Evolutionary conservation across 352 stramenopile genomes (phyloP), one percentile per base, ranked within the genome.

Genomic region (Globisporangium orthogonon): DNA sequence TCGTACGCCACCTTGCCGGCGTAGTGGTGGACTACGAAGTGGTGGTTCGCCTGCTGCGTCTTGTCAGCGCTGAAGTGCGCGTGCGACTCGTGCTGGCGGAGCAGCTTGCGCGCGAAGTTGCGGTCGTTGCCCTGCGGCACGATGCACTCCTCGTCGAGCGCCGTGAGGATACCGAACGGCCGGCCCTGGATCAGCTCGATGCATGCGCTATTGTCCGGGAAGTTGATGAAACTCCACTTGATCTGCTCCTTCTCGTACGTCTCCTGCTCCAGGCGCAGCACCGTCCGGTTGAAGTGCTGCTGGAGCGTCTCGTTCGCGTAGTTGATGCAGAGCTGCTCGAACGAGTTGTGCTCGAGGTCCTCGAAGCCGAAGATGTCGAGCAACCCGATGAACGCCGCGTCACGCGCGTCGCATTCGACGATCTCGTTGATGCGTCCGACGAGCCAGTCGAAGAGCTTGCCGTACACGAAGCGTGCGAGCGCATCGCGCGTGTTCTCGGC

Each of bases 241-340:
- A 97, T 95, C 59, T 86, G 60, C 52, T 97, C 89, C 14, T 74
- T 70, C 60, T 96, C 82, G 54, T 97, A 97, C 55, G 77, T 86
- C 55, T 94, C 82, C 59, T 95, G 84, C 57, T 96, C 89, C 51
- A 91, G 78, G 14, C 84, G 80, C 50, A 97, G 71, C 7, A 97
- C 85, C 28, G 86, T 91, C 1, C 83, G 63, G 45, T 96, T 97
- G 60, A 97, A 98, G 62, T 96, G 89, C 52, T 97, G 86, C 74
- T 97, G 91, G 31, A 97, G 69, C 46, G 89, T 96, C 56, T 97
- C 91, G 60, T 97, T 97, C 2, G 87, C 87, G 66, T 95, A 97
- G 73, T 97, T 97, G 63, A 97, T 97, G 66, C 91, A 97, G 7
- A 96, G 60, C 53, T 98, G 96, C 69, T 98, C 95, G 58, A 98